phyloP scores from a whole-genome alignment of 805 yeast species.

The Komagataella phaffii region DNA sequence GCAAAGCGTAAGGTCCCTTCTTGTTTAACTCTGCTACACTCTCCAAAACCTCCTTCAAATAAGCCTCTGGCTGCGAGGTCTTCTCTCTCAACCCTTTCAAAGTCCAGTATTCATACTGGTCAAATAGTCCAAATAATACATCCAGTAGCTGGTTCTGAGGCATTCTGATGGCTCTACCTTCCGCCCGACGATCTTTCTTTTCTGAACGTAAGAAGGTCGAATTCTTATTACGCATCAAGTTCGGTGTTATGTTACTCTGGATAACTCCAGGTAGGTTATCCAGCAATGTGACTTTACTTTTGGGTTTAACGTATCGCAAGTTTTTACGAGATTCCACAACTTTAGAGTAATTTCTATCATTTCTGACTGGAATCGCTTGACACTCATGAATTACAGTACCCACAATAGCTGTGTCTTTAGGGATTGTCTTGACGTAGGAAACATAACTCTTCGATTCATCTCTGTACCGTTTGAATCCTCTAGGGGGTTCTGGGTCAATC shows the following conservation, averaged over 20 bases:
- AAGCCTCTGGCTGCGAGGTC: conserved; percentile 91
- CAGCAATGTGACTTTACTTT: conserved; percentile 57
- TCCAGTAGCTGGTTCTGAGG: conserved; percentile 88
- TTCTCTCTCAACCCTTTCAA: conserved; percentile 88
- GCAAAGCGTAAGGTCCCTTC: conserved; percentile 92
- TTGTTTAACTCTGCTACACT: conserved; percentile 80
- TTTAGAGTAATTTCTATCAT: conserved; percentile 53
- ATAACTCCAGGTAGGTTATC: conserved; percentile 79
- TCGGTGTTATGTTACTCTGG: conserved; percentile 77
- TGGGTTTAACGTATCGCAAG: conserved; percentile 41
- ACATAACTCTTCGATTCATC: conserved; percentile 21
- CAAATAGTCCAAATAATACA: conserved; percentile 76
- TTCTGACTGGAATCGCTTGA: conserved; percentile 66
- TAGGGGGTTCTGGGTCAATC: conserved; percentile 1
- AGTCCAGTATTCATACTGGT: conserved; percentile 94
- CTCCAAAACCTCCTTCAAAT: conserved; percentile 81
- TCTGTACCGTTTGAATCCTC: not conserved
- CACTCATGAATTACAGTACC: conserved; percentile 93
- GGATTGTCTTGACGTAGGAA: conserved; percentile 82
- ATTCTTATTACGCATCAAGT: conserved; percentile 53
- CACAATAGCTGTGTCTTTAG: conserved; percentile 70
- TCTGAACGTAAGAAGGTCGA: conserved; percentile 56
- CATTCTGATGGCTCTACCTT: conserved; percentile 88
- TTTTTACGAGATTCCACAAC: conserved; percentile 41
- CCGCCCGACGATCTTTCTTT: conserved; percentile 29